These are phyloP conservation scores for Saturnispora diversa DNA, from an alignment of 805 yeast genomes.

Conservation along the genomic window DNA sequence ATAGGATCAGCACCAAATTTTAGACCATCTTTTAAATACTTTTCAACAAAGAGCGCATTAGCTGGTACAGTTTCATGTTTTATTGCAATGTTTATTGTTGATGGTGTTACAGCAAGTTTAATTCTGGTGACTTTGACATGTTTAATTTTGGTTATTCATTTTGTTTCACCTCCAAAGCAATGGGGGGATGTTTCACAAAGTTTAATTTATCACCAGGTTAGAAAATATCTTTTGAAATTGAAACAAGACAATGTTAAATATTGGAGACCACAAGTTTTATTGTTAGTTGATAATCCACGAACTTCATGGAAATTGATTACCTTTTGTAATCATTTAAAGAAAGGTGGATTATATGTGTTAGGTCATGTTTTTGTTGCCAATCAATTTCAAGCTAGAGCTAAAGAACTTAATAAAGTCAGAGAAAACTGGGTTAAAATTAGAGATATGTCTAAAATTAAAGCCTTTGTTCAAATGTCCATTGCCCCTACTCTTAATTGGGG, in stretches of 20 bases:
- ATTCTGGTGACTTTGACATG: slow-evolving; percentile 58
- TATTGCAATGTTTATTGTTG: slow-evolving; percentile 89
- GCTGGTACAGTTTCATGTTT: slow-evolving; percentile 64
- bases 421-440: slow-evolving; percentile 79
- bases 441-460: slow-evolving; percentile 72
- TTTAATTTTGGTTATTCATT: slow-evolving; percentile 74
- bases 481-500: slow-evolving; percentile 94
- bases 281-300: slow-evolving; percentile 86
- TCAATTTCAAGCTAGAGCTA: slow-evolving; percentile 53
- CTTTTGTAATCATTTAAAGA: slow-evolving; percentile 89
- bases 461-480: slow-evolving; percentile 86
- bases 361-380: slow-evolving; percentile 82
- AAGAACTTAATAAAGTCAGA: slow-evolving; percentile 64
- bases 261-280: slow-evolving; percentile 93
- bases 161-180: slow-evolving; percentile 86
- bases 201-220: slow-evolving; percentile 89
- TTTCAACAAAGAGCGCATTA: slow-evolving; percentile 74
- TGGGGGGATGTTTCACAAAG: slow-evolving; percentile 99
- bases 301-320: slow-evolving; percentile 86
- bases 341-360: slow-evolving; percentile 86
- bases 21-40: slow-evolving; percentile 88
- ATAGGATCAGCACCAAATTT: slow-evolving; percentile 97
- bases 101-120: slow-evolving; percentile 77
- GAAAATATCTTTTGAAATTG: slow-evolving; percentile 77
- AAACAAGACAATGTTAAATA: slow-evolving; percentile 92